Conservation (phyloP, 441 rosid genomes). For the Biscutella laevigata region DNA sequence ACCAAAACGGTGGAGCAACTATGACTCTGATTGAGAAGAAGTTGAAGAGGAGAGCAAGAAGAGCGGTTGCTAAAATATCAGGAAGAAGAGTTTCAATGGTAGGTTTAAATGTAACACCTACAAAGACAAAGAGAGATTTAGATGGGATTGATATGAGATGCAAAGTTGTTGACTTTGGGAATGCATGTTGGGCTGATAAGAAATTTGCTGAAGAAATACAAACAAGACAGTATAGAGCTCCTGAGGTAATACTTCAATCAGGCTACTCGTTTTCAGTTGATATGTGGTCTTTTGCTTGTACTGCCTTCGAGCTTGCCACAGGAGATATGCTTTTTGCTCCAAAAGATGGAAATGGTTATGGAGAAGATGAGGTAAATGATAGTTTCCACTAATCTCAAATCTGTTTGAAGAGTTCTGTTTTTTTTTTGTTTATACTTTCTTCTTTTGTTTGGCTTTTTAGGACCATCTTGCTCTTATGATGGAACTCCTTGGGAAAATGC, state of each 20-base stretch:
- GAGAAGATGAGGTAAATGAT: constrained; percentile 98
- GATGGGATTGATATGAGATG: constrained; percentile 83
- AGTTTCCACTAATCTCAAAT: too few species aligned
- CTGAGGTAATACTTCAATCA: constrained; percentile 70
- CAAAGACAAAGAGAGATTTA: constrained; percentile 47
- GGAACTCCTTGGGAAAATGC: constrained; percentile 97
- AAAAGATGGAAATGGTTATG: constrained; percentile 61
- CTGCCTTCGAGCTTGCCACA: constrained; percentile 89
- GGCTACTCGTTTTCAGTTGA: constrained; percentile 79
- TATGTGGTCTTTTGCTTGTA: constrained; percentile 99
- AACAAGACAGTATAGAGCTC: constrained; percentile 95
- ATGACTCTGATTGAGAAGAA: constrained; percentile 79
- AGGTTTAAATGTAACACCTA: constrained; percentile 21
- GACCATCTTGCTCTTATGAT: constrained; percentile 96
- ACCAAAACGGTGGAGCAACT: constrained; percentile 49
- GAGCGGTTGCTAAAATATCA: constrained; percentile 80
- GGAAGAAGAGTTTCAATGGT: too few species aligned
- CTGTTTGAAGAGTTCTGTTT: too few species aligned
- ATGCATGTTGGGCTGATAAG: constrained; percentile 85
- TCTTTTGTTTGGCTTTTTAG: constrained; percentile 34
- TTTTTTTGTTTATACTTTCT: neutral
- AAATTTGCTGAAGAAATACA: constrained; percentile 84
- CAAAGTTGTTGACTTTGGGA: constrained; percentile 93
- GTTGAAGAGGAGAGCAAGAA: constrained; percentile 81
- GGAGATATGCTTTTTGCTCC: constrained; percentile 98